Evolutionary conservation across 345 rosid genomes (phyloP), one percentile per base, ranked within the genome.

Genomic region (Erucastrum elatum): DNA sequence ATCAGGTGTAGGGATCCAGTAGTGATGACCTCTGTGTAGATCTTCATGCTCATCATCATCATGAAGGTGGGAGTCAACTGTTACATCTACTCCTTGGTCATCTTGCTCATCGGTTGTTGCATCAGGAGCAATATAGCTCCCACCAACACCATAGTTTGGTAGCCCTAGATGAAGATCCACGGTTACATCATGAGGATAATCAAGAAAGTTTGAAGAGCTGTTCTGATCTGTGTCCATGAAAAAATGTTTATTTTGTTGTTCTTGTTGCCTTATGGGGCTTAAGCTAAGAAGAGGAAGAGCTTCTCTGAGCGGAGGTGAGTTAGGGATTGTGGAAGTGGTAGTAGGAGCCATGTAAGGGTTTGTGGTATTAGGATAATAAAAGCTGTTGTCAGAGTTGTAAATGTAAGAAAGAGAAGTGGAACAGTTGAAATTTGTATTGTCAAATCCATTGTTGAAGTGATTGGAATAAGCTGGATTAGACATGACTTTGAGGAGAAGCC

Each of bases 1-100:
- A 67, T 97, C 81, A 66, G 98, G 97, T 10, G 98, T 96, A 4
- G 99, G 99, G 77, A 93, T 96, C 99, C 99, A 96, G 82, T 91
- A 93, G 80, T 80, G 63, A 41, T 95, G 97, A 37, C 84, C 88
- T 83, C 87, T 90, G 59, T 89, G 89, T 66, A 72, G 61, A 30
- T 74, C 83, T 75, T 63, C 67, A 64, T 21, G 21, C 21, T 13
- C 67, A 31, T 67, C 72, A 81, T 81, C 85, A 75, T 55, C 58
- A 62, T 85, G 77, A 70, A 74, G 76, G 30, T 37, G 30, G 15
- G 53, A 65, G 6, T 65, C 86, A 49, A 74, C 74, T 67, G 84
- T 69, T 11, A 60, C 87, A 35, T 85, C 92, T 30, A 83, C 79
- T 78, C 82, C 91, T 75, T 87, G 79, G 61, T 84, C 49, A n/a